Evolutionary conservation across 2,329 filamentous ascomycete genomes (phyloP).

Genomic region (Sphaceloma murrayae): DNA sequence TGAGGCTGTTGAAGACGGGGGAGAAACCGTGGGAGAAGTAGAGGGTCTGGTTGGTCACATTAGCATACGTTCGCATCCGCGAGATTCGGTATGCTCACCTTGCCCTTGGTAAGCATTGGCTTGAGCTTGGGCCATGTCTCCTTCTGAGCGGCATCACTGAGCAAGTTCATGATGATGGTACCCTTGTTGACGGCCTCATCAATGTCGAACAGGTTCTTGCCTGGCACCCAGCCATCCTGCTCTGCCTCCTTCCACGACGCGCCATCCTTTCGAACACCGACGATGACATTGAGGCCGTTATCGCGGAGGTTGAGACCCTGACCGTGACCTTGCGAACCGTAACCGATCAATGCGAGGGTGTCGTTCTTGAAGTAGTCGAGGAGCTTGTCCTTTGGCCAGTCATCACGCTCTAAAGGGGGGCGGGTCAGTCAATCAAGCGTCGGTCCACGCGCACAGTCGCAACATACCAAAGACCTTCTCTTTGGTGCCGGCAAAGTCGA

Average conservation of each 20-base stretch:
- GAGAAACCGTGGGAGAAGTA: conserved; percentile 99
- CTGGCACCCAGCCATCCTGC: conserved; percentile 95
- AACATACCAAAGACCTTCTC: conserved; percentile 83
- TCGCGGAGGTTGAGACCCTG: conserved; percentile 99
- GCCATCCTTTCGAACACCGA: conserved; percentile 97
- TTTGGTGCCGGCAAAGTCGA: conserved; percentile 94
- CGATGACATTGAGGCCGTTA: conserved; percentile 98
- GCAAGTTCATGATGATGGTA: conserved; percentile 98
- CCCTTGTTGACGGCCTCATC: conserved; percentile 90
- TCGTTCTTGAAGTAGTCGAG: conserved; percentile 99
- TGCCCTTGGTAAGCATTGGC: conserved; percentile 96
- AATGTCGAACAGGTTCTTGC: conserved; percentile 98
- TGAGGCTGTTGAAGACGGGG: conserved; percentile 98
- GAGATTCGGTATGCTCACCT: conserved; percentile 50
- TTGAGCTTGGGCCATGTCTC: conserved; percentile 99
- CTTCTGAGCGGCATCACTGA: conserved; percentile 92
- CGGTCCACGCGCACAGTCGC: neutral
- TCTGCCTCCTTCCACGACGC: conserved; percentile 96
- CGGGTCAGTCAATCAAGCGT: conserved; percentile 21
- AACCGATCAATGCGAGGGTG: conserved; percentile 96
- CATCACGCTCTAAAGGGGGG: conserved; percentile 66
- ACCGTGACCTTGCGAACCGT: conserved; percentile 95
- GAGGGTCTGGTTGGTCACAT: conserved; percentile 57
- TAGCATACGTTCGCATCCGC: conserved; percentile 14
- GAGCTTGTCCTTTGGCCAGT: conserved; percentile 98